These are phyloP conservation scores for Incumbomyces delicatus DNA, from an alignment of 2,329 filamentous ascomycete genomes.

Conservation along the genomic window DNA sequence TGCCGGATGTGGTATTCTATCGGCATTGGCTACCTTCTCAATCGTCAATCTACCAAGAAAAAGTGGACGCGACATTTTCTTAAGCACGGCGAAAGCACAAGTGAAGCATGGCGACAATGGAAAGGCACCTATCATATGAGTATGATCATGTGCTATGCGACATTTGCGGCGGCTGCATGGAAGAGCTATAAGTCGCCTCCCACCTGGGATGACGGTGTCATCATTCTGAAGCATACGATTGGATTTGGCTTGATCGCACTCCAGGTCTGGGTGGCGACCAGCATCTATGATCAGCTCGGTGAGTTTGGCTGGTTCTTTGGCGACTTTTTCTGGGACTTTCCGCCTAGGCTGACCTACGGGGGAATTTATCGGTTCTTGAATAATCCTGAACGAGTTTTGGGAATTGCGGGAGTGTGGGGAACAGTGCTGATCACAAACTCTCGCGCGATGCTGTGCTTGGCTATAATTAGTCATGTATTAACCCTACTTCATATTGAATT, in stretches of 20 bases:
- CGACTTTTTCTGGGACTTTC: constrained; percentile 93
- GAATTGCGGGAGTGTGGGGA: constrained; percentile 91
- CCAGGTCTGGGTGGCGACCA: constrained; percentile 85
- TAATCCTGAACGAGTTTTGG: constrained; percentile 90
- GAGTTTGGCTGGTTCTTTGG: constrained; percentile 99
- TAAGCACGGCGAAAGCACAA: constrained; percentile 83
- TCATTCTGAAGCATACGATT: constrained; percentile 75
- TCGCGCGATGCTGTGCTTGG: constrained; percentile 73
- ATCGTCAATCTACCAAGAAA: constrained; percentile 79
- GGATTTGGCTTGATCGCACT: constrained; percentile 71
- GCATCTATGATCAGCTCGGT: constrained; percentile 88
- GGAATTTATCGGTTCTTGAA: constrained; percentile 98
- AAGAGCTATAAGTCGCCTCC: constrained; percentile 87
- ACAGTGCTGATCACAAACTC: constrained; percentile 89
- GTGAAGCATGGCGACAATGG: constrained; percentile 96
- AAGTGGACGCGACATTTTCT: constrained; percentile 96
- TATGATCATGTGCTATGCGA: constrained; percentile 79
- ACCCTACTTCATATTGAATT: constrained; percentile 83
- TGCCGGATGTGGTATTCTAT: constrained; percentile 91
- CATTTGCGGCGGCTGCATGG: constrained; percentile 84
- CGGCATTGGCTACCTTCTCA: constrained; percentile 75
- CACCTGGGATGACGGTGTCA: constrained; percentile 80
- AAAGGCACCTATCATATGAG: constrained; percentile 91
- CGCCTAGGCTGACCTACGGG: constrained; percentile 82
- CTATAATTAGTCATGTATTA: constrained; percentile 73